Conservation (phyloP, 1,139 yeast species). For the Protomyces macrosporus region DNA sequence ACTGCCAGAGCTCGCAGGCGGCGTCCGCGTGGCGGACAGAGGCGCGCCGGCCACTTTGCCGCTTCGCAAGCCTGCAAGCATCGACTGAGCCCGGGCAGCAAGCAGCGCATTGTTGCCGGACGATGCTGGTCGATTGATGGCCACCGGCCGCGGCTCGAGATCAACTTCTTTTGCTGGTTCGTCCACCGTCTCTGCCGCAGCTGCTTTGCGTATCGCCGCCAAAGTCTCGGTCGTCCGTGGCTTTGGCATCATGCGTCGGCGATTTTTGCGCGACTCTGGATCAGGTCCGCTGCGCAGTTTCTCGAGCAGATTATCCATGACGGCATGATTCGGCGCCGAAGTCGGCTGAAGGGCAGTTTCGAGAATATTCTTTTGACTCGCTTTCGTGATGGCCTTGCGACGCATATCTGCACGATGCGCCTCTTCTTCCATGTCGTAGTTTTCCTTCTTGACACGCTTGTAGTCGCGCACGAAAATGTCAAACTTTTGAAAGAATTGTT, state of each 20-base stretch:
- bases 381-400: slow-evolving; percentile 44
- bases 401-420: slow-evolving; percentile 57
- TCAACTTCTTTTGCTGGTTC: not conserved
- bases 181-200: slow-evolving; percentile 1
- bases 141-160: not conserved
- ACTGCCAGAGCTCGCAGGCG: not conserved
- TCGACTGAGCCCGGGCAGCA: slow-evolving; percentile 28
- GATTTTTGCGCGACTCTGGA: slow-evolving; percentile 33
- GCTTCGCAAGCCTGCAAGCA: slow-evolving; percentile 28
- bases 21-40: slow-evolving; percentile 2
- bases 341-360: slow-evolving; percentile 36
- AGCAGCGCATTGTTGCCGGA: slow-evolving; percentile 23
- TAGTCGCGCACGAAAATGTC: slow-evolving; percentile 68
- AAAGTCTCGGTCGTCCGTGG: slow-evolving; percentile 11
- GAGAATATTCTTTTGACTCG: slow-evolving; percentile 31
- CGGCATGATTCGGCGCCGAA: slow-evolving; percentile 39
- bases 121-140: slow-evolving; percentile 3
- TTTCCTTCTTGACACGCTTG: slow-evolving; percentile 70
- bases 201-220: not conserved
- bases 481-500: slow-evolving; percentile 67
- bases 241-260: slow-evolving; percentile 18
- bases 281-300: slow-evolving; percentile 70
- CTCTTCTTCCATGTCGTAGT: slow-evolving; percentile 73
- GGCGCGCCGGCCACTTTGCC: slow-evolving; percentile 21
- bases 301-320: slow-evolving; percentile 69